Base-by-base conservation (phyloP, 169 alveolate species). In the Plasmodium reichenowi region DNA sequence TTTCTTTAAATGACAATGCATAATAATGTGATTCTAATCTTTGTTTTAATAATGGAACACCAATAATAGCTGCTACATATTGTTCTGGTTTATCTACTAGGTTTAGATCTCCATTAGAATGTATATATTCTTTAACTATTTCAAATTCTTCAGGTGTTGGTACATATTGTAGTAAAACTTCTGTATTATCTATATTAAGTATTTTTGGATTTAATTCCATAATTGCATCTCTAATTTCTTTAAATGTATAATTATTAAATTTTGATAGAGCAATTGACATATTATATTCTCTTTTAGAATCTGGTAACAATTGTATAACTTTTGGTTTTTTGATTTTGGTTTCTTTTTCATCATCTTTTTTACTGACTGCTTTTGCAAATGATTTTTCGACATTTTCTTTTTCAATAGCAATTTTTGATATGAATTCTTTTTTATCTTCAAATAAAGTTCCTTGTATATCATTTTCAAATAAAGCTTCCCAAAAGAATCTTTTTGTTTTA, bases 401-500 rank as follows among this genome's bases (percentile, higher is more conserved):
- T 88, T 95, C 95, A 48, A 96, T 93, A 20, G 72, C 93, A 24
- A 95, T 95, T 63, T 93, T 74, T 43, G 94, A 93, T 76, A 94
- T 94, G 12, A 93, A 74, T 60, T 94, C 96, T 32, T 95, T 95
- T 71, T 93, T 74, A 50, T 94, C 94, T 20, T 95, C 96, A 78
- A 96, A 96, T 48, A 96, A 87, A 1, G 98, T 96, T 26, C 97
- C 98, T 75, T 93, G 95, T 32, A 93, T 94, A 62, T 96, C 97
- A 47, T 96, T 97, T 59, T 94, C 97, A 75, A 93, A 95, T 73
- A 96, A 93, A 26, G 97, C 97, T 58, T 96, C 98, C 98, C 98
- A 96, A 92, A 96, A 96, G 72, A 96, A 93, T 73, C 98, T 92
- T 88, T 96, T 95, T 9, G 95, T 94, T 72, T 95, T 95, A 3